A percentile compares a stretch with the other conserved stretches of the same genome.
These are phyloP conservation scores for Brassica cretica DNA, from an alignment of 345 rosid genomes.

Conservation along the genomic window DNA sequence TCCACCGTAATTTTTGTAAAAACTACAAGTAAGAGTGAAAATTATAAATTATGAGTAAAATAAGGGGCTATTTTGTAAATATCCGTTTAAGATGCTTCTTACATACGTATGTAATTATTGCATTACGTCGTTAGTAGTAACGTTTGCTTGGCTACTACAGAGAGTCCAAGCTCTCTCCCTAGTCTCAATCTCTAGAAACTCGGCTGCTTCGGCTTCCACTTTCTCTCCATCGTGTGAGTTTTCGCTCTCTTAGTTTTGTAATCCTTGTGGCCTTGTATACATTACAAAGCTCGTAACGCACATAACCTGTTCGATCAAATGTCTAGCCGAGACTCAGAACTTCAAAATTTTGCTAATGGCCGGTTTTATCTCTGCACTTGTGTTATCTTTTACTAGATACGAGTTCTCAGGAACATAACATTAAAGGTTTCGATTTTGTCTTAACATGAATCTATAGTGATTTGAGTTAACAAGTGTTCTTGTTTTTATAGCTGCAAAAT, in stretches of 20 bases:
- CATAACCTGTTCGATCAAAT: conserved; percentile 30
- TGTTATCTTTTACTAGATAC: not conserved
- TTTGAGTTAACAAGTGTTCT: not conserved
- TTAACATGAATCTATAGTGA: not conserved
- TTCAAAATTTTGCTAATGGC: not conserved
- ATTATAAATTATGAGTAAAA: not conserved
- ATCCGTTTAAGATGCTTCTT: not conserved
- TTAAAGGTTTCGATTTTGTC: not conserved
- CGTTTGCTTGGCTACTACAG: not conserved
- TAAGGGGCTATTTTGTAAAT: not conserved
- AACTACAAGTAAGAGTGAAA: not conserved
- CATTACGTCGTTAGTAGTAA: not conserved
- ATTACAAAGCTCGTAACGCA: not conserved
- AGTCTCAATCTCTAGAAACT: not conserved
- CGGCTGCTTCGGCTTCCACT: not conserved
- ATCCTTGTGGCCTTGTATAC: not conserved
- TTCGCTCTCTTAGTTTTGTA: not conserved
- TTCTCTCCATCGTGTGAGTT: not conserved
- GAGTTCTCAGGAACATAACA: not conserved
- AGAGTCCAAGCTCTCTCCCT: not conserved
- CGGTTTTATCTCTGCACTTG: not conserved
- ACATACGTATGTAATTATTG: not conserved
- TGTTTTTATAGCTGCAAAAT: conserved; percentile 12
- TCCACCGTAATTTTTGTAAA: not conserved
- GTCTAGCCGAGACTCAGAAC: conserved; percentile 17